Conservation (phyloP, 805 yeast species). For the Candida sithepensis region DNA sequence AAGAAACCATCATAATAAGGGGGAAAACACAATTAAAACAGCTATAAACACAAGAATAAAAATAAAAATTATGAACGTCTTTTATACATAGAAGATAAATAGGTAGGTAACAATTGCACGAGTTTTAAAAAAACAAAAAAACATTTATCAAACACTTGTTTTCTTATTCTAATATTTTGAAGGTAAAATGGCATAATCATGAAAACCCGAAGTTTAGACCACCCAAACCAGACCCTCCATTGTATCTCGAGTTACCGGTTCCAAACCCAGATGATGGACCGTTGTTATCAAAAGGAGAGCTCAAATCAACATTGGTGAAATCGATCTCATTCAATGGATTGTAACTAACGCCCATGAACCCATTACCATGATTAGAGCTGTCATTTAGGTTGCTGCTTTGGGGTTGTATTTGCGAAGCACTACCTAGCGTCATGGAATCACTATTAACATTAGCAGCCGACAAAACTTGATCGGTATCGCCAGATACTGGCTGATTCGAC, state of each 20-base stretch:
- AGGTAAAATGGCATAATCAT: no score
- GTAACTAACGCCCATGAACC: conserved; percentile 12
- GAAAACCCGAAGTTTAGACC: conserved; percentile 14
- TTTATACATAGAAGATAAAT: no score
- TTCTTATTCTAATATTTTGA: no score
- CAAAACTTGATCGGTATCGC: background rate
- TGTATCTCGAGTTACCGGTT: conserved; percentile 1
- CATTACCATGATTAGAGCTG: conserved; percentile 1
- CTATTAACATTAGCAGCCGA: background rate
- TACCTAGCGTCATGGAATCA: background rate
- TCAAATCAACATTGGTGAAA: conserved; percentile 35
- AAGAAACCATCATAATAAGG: background rate
- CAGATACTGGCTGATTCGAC: no score
- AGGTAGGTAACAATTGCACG: no score
- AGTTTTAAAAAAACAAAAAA: background rate
- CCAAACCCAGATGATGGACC: conserved; percentile 5
- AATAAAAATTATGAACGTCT: no score
- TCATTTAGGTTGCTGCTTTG: background rate
- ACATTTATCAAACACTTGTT: no score
- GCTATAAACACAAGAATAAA: background rate
- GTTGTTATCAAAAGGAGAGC: conserved; percentile 22
- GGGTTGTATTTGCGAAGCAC: background rate
- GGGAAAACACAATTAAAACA: background rate
- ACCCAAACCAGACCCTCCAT: conserved; percentile 13
- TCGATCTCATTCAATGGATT: conserved; percentile 36